phyloP scores from a whole-genome alignment of 805 yeast genomes.

The Sungouiozyma ichnusensis region DNA sequence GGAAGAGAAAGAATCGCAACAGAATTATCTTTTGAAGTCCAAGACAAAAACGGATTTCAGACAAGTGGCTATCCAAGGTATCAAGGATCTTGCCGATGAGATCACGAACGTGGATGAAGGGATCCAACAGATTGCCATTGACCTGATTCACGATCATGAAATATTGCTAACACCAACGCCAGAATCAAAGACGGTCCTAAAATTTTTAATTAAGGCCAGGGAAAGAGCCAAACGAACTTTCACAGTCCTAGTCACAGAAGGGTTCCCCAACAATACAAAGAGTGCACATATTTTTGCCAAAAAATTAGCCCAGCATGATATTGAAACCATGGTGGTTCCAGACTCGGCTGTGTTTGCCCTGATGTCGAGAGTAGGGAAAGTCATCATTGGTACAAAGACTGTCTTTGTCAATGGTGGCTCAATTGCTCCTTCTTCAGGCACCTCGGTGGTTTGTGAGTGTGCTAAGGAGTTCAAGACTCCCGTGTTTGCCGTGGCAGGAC shows the following conservation, averaged over 20 bases:
- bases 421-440: conserved; percentile 78
- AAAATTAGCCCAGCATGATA: conserved; percentile 70
- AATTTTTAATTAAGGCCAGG: conserved; percentile 77
- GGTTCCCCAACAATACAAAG: conserved; percentile 78
- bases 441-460: conserved; percentile 85
- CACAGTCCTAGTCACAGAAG: conserved; percentile 85
- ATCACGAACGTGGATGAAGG: conserved; percentile 83
- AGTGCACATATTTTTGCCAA: conserved; percentile 72
- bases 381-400: conserved; percentile 80
- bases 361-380: conserved; percentile 96
- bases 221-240: conserved; percentile 67
- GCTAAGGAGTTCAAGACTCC: conserved; percentile 96
- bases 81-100: conserved; percentile 86
- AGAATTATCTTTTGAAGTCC: conserved; percentile 5
- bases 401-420: conserved; percentile 97
- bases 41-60: conserved; percentile 49
- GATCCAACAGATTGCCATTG: conserved; percentile 82
- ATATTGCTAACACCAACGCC: conserved; percentile 86
- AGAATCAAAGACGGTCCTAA: conserved; percentile 76
- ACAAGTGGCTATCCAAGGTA: conserved; percentile 82
- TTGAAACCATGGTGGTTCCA: conserved; percentile 84
- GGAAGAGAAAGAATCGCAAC: conserved; percentile 15
- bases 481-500: conserved; percentile 88
- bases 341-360: conserved; percentile 90
- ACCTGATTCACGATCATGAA: conserved; percentile 88